Conservation (phyloP, 768 basidiomycete genomes). For the Trichaptum fuscoviolaceum region DNA sequence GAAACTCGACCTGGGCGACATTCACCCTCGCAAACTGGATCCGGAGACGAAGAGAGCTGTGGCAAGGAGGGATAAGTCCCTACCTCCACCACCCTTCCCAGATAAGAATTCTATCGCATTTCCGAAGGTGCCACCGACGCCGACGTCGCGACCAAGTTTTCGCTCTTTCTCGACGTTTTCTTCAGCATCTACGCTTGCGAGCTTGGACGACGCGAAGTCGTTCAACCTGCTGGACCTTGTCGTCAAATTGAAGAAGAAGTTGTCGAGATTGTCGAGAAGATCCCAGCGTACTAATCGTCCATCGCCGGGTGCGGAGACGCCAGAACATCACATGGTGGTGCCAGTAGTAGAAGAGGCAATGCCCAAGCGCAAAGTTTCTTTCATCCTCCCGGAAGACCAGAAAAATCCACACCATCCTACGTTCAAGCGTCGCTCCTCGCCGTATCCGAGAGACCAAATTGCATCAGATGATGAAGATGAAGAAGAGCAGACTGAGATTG, state of each 20-base stretch:
- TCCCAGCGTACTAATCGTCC: background rate
- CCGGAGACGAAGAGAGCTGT: background rate
- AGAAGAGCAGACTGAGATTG: background rate
- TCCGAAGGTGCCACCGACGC: background rate
- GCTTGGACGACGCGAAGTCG: background rate
- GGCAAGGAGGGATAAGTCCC: background rate
- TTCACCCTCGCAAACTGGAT: background rate
- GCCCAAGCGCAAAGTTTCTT: background rate
- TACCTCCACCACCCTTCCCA: background rate
- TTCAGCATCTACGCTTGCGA: background rate
- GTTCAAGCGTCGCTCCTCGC: background rate
- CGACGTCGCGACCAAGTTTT: background rate
- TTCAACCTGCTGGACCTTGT: background rate
- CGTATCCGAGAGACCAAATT: background rate
- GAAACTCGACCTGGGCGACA: background rate
- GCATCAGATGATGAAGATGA: background rate
- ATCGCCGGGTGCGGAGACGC: background rate
- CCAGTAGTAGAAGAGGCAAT: background rate
- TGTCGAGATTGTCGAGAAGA: background rate
- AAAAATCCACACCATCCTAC: background rate
- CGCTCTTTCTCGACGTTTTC: constrained; percentile 2
- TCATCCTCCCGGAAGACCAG: background rate
- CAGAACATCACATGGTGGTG: background rate
- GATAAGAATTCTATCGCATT: background rate
- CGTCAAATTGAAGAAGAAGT: background rate